Base-by-base conservation (phyloP, 768 basidiomycete genomes). In the Naganishia friedmannii region DNA sequence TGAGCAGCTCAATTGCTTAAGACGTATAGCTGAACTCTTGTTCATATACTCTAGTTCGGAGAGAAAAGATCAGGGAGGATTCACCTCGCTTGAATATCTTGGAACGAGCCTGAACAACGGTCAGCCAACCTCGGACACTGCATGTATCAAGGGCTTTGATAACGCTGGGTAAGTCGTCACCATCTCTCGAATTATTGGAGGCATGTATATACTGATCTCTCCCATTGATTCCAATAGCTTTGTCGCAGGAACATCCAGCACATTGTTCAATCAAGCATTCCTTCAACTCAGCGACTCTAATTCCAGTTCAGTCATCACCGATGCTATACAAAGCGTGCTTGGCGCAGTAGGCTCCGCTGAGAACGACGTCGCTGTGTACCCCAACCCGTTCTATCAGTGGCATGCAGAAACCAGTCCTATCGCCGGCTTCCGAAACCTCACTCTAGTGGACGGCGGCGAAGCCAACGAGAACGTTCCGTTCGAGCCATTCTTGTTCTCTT, bases 131-230 rank as follows among this genome's bases (percentile, higher is more conserved):
- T 87, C 86, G 70, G 78, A 82, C 7, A 85, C 86, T 13, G 79
- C 85, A 0, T 94, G 92, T 77, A 87, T 88, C 15, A 86, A 85
- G 5, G 88, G 87, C 8, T 92, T 91, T 74, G 90, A 92, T 76
- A 89, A 89, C 77, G 86, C 80, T 71, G 77, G 77, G 72, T 78
- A 26, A 26, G 42, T 68, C 53, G 21, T 26, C 28, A 34, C 2
- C 4, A 31, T 13, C 48, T 21, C 26, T 23, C 8, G 26, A 17
- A 6, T 17, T 42, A 19, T n/a, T n/a, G n/a, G 21, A 6, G 37
- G 34, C 7, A 29, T 7, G 10, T 19, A 10, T 26, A 26, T 55
- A 39, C 12, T 66, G 51, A 28, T 17, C 31, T 7, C 28, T 7
- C 42, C 85, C 0, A 3, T 53, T 34, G 34, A 4, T 37, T 17